Conservation (phyloP, 768 basidiomycete genomes). For the Nidularia pulvinata region DNA sequence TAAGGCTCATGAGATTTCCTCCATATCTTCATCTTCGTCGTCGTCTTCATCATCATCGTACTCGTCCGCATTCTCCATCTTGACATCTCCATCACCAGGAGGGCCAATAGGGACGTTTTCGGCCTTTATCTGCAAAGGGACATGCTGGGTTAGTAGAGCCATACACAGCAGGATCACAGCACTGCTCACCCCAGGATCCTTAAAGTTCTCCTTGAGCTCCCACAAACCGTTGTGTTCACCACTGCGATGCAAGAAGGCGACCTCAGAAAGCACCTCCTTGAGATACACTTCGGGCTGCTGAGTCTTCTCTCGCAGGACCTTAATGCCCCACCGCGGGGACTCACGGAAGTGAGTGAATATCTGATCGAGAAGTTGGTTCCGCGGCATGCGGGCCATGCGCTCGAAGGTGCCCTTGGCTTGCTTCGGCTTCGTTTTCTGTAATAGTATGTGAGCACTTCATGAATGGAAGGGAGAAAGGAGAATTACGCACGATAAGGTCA, state of each 20-base stretch:
- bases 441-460: slow-evolving; percentile 4
- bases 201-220: not conserved
- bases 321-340: slow-evolving; percentile 81
- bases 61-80: slow-evolving; percentile 54
- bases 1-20: slow-evolving; percentile 59
- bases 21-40: slow-evolving; percentile 69
- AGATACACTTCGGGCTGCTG: slow-evolving; percentile 89
- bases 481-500: slow-evolving; percentile 57
- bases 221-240: slow-evolving; percentile 39
- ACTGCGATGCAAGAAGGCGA: slow-evolving; percentile 74
- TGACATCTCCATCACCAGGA: slow-evolving; percentile 25
- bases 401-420: slow-evolving; percentile 75
- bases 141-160: slow-evolving; percentile 1
- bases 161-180: slow-evolving; percentile 23
- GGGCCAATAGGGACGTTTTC: slow-evolving; percentile 43
- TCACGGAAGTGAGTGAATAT: slow-evolving; percentile 81
- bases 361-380: slow-evolving; percentile 84
- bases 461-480: not conserved
- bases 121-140: slow-evolving; percentile 33
- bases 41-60: slow-evolving; percentile 60
- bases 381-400: slow-evolving; percentile 87
- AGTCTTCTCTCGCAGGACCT: slow-evolving; percentile 72
- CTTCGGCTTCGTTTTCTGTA: slow-evolving; percentile 68
- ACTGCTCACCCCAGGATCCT: slow-evolving; percentile 62
- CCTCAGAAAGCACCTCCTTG: slow-evolving; percentile 78